Conservation (phyloP, 352 stramenopile genomes). For the Phytophthora idaei region DNA sequence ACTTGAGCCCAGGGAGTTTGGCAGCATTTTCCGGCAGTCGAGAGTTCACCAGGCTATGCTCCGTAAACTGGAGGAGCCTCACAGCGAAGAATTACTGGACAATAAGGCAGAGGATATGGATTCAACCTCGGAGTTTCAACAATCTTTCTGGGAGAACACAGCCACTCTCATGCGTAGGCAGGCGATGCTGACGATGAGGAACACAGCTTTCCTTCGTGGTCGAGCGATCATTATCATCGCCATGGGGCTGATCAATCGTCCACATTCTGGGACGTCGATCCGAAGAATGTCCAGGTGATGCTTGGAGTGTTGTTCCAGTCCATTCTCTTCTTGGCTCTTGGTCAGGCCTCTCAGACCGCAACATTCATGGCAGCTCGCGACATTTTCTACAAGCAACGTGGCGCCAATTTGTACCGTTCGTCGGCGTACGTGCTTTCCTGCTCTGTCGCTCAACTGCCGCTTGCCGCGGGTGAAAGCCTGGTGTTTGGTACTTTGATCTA, state of each 20-base stretch:
- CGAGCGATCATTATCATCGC: slow-evolving; percentile 38
- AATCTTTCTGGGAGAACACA: slow-evolving; percentile 36
- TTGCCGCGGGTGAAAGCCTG: slow-evolving; percentile 56
- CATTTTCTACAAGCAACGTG: slow-evolving; percentile 83
- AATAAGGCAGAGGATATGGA: slow-evolving; percentile 27
- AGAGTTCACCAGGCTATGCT: slow-evolving; percentile 25
- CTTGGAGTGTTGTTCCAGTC: slow-evolving; percentile 77
- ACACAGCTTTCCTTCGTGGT: slow-evolving; percentile 39
- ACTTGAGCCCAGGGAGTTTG: slow-evolving; percentile 29
- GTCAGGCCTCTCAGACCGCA: slow-evolving; percentile 67
- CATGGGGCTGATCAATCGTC: slow-evolving; percentile 42
- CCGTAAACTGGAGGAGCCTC: slow-evolving; percentile 24
- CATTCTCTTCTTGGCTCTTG: slow-evolving; percentile 77
- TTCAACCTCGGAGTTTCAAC: slow-evolving; percentile 37
- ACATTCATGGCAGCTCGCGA: slow-evolving; percentile 63
- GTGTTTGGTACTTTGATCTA: slow-evolving; percentile 81
- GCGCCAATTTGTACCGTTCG: slow-evolving; percentile 75
- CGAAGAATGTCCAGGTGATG: slow-evolving; percentile 38
- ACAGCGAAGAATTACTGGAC: slow-evolving; percentile 12
- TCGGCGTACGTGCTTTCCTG: slow-evolving; percentile 59
- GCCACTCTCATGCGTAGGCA: slow-evolving; percentile 44
- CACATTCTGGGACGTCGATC: slow-evolving; percentile 49
- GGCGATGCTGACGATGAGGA: slow-evolving; percentile 51
- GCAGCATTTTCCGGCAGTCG: slow-evolving; percentile 34
- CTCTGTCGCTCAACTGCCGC: slow-evolving; percentile 64